These are phyloP conservation scores for Candida adriatica DNA, from an alignment of 805 yeast species.

Conservation along the genomic window DNA sequence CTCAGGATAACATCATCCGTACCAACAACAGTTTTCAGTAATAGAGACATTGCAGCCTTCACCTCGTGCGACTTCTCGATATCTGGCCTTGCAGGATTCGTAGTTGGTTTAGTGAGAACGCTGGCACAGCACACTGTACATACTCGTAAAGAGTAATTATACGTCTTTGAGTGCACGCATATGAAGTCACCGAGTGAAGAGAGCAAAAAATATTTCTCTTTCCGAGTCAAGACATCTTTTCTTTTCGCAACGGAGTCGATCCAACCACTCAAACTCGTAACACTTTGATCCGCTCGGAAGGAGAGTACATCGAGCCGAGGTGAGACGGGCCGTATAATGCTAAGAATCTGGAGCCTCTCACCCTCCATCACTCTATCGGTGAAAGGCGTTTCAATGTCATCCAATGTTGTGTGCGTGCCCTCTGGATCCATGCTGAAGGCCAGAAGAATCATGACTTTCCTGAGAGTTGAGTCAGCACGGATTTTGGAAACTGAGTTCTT, in stretches of 20 bases:
- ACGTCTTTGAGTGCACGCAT: constrained; percentile 29
- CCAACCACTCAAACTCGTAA: constrained; percentile 5
- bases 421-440: constrained; percentile 4
- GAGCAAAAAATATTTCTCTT: constrained; percentile 21
- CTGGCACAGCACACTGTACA: constrained; percentile 12
- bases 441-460: constrained; percentile 10
- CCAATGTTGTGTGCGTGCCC: constrained; percentile 1
- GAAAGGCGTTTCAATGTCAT: constrained; percentile 8
- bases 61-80: constrained; percentile 9
- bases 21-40: constrained; percentile 1
- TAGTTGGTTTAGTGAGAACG: constrained; percentile 3
- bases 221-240: neutral
- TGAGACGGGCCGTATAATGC: neutral
- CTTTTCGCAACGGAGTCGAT: constrained; percentile 1
- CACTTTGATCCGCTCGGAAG: constrained; percentile 1
- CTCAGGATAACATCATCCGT: constrained; percentile 23
- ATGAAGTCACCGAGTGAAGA: constrained; percentile 33
- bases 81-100: constrained; percentile 27
- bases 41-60: constrained; percentile 2
- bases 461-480: constrained; percentile 5
- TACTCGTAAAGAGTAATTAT: constrained; percentile 11
- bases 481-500: constrained; percentile 1
- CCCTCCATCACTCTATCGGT: constrained; percentile 14
- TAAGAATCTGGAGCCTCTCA: constrained; percentile 10
- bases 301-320: neutral